Evolutionary conservation across 345 rosid species (phyloP).

Genomic region (Lenwebbia sp.): DNA sequence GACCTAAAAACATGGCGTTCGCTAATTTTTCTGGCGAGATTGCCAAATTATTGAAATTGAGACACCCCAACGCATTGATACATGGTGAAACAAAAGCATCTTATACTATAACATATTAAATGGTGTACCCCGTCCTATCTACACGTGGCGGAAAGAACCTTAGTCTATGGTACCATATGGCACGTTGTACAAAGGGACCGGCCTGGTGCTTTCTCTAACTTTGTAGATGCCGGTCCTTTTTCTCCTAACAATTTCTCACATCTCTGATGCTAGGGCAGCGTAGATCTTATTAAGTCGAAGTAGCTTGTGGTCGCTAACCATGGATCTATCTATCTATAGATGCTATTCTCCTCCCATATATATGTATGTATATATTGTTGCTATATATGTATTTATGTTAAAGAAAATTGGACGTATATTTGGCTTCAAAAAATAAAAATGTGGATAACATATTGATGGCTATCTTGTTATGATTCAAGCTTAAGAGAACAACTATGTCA

Average conservation of each 20-base stretch:
- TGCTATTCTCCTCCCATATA: neutral
- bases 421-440: neutral
- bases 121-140: neutral
- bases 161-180: too few relatives aligned
- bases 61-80: neutral
- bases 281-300: too few relatives aligned
- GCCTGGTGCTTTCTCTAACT: neutral
- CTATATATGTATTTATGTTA: neutral
- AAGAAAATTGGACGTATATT: neutral
- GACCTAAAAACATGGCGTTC: neutral
- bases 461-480: neutral
- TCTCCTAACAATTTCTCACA: neutral
- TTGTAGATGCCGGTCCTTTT: neutral
- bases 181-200: neutral
- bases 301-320: neutral
- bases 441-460: neutral
- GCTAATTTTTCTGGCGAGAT: neutral
- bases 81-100: neutral
- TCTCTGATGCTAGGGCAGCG: neutral
- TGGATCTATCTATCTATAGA: neutral
- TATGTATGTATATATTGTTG: too few relatives aligned
- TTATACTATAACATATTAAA: too few relatives aligned
- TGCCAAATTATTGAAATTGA: neutral
- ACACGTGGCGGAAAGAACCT: neutral
- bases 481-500: neutral